Percentiles rank a stretch among this genome's conserved stretches.
Evolutionary conservation across 768 basidiomycete species (phyloP).

Genomic region (Mycena epipterygia): DNA sequence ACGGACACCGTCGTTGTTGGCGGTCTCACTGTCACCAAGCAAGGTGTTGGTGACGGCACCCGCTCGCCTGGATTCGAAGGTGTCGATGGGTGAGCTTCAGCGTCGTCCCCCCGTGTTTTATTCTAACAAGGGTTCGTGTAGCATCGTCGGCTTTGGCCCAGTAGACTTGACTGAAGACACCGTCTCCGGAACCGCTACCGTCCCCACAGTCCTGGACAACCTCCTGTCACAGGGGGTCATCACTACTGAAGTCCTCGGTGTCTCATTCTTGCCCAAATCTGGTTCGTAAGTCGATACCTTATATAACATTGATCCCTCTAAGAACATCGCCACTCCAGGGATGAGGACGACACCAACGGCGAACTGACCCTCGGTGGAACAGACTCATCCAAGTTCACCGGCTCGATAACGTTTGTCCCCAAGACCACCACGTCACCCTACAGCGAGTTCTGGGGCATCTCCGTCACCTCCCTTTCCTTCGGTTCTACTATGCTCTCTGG

Average conservation of each 20-base stretch:
- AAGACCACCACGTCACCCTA: background rate
- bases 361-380: slow-evolving; percentile 10
- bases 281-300: background rate
- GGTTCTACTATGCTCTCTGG: slow-evolving; percentile 11
- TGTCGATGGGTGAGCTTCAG: slow-evolving; percentile 8
- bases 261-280: slow-evolving; percentile 2
- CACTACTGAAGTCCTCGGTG: background rate
- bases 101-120: background rate
- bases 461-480: slow-evolving; percentile 18
- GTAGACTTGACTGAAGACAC: slow-evolving; percentile 13
- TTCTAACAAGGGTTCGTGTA: background rate
- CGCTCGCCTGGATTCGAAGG: slow-evolving; percentile 2
- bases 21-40: slow-evolving; percentile 1
- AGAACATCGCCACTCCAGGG: background rate
- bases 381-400: background rate
- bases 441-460: slow-evolving; percentile 18
- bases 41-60: background rate
- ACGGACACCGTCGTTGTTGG: slow-evolving; percentile 12
- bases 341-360: slow-evolving; percentile 13
- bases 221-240: slow-evolving; percentile 4
- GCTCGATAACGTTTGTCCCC: background rate
- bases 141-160: slow-evolving; percentile 18
- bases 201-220: slow-evolving; percentile 15
- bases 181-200: background rate
- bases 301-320: background rate